Percentiles rank a stretch among this genome's conserved stretches.
Conservation (phyloP, 2,329 filamentous ascomycete genomes). For the Diaporthe batatas region DNA sequence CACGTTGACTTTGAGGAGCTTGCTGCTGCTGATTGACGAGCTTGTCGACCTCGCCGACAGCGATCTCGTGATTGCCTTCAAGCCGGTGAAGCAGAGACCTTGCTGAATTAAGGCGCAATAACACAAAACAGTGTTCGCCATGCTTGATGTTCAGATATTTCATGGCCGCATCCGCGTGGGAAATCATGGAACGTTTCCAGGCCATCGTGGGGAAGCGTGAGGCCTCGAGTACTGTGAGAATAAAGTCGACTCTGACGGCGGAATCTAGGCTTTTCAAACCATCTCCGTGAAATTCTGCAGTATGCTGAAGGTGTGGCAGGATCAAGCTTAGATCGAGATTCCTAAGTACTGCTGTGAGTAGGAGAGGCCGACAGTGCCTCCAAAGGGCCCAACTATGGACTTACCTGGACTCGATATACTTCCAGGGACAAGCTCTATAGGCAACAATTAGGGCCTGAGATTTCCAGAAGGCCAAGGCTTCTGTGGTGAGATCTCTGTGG, state of each 20-base stretch:
- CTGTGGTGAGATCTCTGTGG: background rate
- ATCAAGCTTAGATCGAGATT: background rate
- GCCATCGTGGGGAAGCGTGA: background rate
- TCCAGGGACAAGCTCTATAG: slow-evolving; percentile 17
- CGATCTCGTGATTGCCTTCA: background rate
- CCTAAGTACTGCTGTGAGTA: background rate
- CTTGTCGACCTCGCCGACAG: background rate
- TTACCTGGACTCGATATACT: slow-evolving; percentile 16
- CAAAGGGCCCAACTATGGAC: background rate
- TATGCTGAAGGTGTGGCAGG: background rate
- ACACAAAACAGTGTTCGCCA: background rate
- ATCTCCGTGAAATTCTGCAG: background rate
- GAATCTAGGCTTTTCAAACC: background rate
- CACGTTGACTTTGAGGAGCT: background rate
- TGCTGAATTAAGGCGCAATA: background rate
- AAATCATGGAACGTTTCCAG: slow-evolving; percentile 11
- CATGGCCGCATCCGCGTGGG: background rate
- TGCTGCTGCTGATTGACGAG: background rate
- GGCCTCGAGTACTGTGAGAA: slow-evolving; percentile 18
- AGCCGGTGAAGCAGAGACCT: slow-evolving; percentile 7
- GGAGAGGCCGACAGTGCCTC: background rate
- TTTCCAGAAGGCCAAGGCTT: background rate
- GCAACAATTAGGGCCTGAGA: slow-evolving; percentile 18
- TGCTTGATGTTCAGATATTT: background rate
- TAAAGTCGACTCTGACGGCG: background rate